phyloP scores from a whole-genome alignment of 306 rosid genomes.

The Begonia peltatifolia region DNA sequence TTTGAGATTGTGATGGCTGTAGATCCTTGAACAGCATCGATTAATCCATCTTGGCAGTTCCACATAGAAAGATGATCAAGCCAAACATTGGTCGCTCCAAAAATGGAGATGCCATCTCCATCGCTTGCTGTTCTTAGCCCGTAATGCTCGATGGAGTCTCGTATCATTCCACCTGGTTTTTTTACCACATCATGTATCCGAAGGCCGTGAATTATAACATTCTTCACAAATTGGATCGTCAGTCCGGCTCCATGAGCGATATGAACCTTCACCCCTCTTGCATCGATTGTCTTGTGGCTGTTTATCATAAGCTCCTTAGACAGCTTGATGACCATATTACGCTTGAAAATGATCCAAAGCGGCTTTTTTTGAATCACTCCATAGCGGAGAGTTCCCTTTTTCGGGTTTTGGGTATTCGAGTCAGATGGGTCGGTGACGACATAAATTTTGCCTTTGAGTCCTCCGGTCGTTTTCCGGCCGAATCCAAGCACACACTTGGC shows the following conservation, averaged over 20 bases:
- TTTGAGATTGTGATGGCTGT: slow-evolving; percentile 74
- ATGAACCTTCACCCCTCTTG: slow-evolving; percentile 50
- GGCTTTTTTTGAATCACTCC: slow-evolving; percentile 38
- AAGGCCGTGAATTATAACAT: slow-evolving; percentile 54
- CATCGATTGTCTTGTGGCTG: slow-evolving; percentile 78
- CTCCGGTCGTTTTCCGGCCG: slow-evolving; percentile 54
- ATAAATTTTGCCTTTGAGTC: slow-evolving; percentile 29
- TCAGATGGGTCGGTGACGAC: slow-evolving; percentile 49
- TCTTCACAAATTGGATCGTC: slow-evolving; percentile 30
- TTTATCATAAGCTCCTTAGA: slow-evolving; percentile 35
- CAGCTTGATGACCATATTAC: slow-evolving; percentile 43
- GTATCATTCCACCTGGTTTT: slow-evolving; percentile 37
- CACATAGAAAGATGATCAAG: slow-evolving; percentile 68
- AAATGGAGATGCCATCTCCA: slow-evolving; percentile 69
- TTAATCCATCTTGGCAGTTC: slow-evolving; percentile 46
- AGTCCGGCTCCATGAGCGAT: slow-evolving; percentile 50
- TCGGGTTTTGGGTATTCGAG: slow-evolving; percentile 23
- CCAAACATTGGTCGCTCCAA: slow-evolving; percentile 61
- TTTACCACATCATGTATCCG: slow-evolving; percentile 22
- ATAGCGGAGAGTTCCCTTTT: slow-evolving; percentile 47
- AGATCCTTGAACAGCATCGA: slow-evolving; percentile 56
- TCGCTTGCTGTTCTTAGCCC: slow-evolving; percentile 40
- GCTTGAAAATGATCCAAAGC: slow-evolving; percentile 56
- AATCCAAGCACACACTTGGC: slow-evolving; percentile 56
- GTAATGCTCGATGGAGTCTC: slow-evolving; percentile 36